Evolutionary conservation across 1,284 basidiomycete genomes (phyloP).

Genomic region (Agaricales sp.): DNA sequence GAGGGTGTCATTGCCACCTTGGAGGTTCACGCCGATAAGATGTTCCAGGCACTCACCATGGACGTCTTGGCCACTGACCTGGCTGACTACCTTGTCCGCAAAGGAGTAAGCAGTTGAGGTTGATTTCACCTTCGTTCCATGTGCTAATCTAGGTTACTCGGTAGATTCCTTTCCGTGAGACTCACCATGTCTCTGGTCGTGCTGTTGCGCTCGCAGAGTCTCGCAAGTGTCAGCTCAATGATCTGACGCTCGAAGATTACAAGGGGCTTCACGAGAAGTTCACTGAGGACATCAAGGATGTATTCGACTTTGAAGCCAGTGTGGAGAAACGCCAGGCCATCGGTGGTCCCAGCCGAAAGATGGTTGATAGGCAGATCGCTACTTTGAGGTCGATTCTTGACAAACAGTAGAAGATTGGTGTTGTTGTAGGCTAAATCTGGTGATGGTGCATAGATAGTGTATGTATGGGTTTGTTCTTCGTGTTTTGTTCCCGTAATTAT

Average conservation of each 20-base stretch:
- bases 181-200: conserved; percentile 95
- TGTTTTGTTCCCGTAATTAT: too few relatives aligned
- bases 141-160: too few relatives aligned
- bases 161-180: conserved; percentile 91
- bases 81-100: conserved; percentile 96
- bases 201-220: conserved; percentile 92
- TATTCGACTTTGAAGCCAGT: conserved; percentile 91
- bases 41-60: conserved; percentile 86
- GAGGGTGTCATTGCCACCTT: conserved; percentile 92
- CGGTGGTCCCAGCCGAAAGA: conserved; percentile 81
- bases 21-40: conserved; percentile 86
- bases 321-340: conserved; percentile 93
- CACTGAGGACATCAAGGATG: conserved; percentile 66
- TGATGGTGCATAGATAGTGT: neutral
- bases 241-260: conserved; percentile 75
- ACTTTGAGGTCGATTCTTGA: conserved; percentile 48
- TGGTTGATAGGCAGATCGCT: conserved; percentile 79
- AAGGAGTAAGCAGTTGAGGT: conserved; percentile 86
- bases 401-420: conserved; percentile 13
- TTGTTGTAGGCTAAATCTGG: conserved; percentile 5
- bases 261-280: conserved; percentile 72
- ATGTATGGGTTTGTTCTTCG: neutral
- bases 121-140: conserved; percentile 5
- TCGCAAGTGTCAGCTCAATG: conserved; percentile 70
- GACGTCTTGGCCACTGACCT: conserved; percentile 97